These are phyloP conservation scores for Funneliformis geosporum DNA, from an alignment of 192 early-diverging fungal genomes.

Conservation along the genomic window DNA sequence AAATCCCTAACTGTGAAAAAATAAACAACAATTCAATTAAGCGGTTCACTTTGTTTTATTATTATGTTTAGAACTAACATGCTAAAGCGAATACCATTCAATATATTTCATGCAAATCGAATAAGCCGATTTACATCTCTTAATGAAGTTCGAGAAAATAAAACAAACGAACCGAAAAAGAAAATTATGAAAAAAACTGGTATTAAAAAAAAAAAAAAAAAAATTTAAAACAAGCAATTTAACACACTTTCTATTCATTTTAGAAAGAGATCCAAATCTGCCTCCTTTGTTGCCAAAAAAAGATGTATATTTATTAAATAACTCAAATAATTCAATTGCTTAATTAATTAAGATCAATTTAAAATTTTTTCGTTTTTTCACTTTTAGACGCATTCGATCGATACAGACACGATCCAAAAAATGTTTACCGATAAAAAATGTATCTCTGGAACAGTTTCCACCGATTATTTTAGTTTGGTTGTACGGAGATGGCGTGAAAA, in stretches of 20 bases:
- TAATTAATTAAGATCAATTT: too few relatives aligned
- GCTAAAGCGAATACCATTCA: neutral
- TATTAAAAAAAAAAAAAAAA: neutral
- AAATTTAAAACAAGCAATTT: neutral
- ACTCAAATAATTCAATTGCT: neutral
- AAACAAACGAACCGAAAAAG: neutral
- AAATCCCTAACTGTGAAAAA: too few relatives aligned
- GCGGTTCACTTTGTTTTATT: neutral
- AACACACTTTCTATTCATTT: neutral
- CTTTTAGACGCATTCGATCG: neutral
- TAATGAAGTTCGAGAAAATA: neutral
- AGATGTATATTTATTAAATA: neutral
- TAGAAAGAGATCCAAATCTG: neutral
- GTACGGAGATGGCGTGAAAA: conserved; percentile 8
- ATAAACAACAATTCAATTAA: too few relatives aligned
- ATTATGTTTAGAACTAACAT: neutral
- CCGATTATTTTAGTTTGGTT: neutral
- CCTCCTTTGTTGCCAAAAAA: neutral
- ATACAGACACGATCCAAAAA: neutral
- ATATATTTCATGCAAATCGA: neutral
- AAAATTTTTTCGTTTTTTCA: neutral
- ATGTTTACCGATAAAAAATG: neutral
- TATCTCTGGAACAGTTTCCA: neutral
- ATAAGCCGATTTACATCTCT: neutral
- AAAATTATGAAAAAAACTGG: neutral